Conservation (phyloP, 2,329 filamentous ascomycete species). For the Fusarium sp. region DNA sequence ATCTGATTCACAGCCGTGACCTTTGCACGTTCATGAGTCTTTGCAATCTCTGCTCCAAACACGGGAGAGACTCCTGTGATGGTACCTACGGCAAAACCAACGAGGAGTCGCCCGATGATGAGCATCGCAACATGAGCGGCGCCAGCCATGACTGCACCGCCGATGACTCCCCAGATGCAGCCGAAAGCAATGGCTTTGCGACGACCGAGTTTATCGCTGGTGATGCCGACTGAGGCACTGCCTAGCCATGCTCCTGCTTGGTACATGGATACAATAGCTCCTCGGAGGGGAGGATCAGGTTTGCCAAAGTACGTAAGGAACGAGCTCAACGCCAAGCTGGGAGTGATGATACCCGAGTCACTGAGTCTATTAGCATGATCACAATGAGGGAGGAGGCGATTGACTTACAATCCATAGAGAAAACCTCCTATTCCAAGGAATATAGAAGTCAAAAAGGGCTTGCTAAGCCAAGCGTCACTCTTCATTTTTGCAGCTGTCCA, state of each 20-base stretch:
- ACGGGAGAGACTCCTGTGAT: conserved; percentile 53
- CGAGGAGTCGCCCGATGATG: conserved; percentile 49
- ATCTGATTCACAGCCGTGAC: conserved; percentile 53
- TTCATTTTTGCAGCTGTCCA: conserved; percentile 24
- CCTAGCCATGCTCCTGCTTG: conserved; percentile 53
- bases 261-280: conserved; percentile 52
- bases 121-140: conserved; percentile 52
- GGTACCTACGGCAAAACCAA: conserved; percentile 51
- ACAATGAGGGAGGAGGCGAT: rapidly evolving
- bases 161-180: conserved; percentile 50
- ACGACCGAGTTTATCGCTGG: conserved; percentile 48
- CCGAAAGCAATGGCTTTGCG: conserved; percentile 52
- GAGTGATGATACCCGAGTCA: conserved; percentile 53
- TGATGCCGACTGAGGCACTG: conserved; percentile 50
- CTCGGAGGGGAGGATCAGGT: conserved; percentile 46
- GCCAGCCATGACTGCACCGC: conserved; percentile 51
- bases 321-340: conserved; percentile 48
- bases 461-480: conserved; percentile 46
- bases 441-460: conserved; percentile 50
- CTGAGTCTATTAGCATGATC: conserved; percentile 21
- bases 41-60: conserved; percentile 52
- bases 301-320: conserved; percentile 48
- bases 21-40: conserved; percentile 50
- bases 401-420: conserved; percentile 50
- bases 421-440: conserved; percentile 52